Base-by-base conservation (phyloP, 202 grass and related monocot genomes). In the Sporobolus alterniflorus region DNA sequence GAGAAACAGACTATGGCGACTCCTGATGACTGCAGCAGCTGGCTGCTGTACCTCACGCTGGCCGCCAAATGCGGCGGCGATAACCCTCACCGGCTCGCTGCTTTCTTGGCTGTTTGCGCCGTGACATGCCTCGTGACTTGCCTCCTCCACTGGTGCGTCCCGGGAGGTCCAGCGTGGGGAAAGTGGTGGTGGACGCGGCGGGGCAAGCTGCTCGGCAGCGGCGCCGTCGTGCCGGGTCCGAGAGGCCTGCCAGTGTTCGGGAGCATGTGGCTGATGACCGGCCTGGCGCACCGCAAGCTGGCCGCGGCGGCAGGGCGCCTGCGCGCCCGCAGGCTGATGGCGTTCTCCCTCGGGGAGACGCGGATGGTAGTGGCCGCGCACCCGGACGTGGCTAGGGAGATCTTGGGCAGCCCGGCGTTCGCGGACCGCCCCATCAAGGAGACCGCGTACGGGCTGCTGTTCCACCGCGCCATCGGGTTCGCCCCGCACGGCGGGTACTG, bases 401-500 rank as follows among this genome's bases (percentile, higher is more conserved):
- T 96, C 21, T 83, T 96, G 1, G 56, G 76, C 46, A 86, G 93
- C 88, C 16, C 88, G 22, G 68, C 61, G 31, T 93, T 96, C 84
- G 90, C 88, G 2, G 86, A 96, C 83, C 90, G 93, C 12, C 90
- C 93, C 5, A 20, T 80, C 10, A 96, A 89, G 59, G 90, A 93
- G 64, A 85, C 90, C 16, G 93, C 93, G n/a, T 91, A 91, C 72
- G 90, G 85, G 15, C 88, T 96, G 54, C 43, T 96, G 72, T 96
- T 96, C 83, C 68, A 93, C 69, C 93, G 90, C 83, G 83, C 93
- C 63, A 93, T 96, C 79, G 93, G 93, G 16, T 96, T 96, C 86
- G 93, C 93, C 5, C 90, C 90, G 12, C 70, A 91, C 64, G 93
- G 93, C 8, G 54, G 28, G 20, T 93, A 96, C 85, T 96, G 93